Percentiles rank a stretch among this genome's conserved stretches.
Conservation (phyloP, 2,329 filamentous ascomycete species). For the Trichoderma aggressivum region DNA sequence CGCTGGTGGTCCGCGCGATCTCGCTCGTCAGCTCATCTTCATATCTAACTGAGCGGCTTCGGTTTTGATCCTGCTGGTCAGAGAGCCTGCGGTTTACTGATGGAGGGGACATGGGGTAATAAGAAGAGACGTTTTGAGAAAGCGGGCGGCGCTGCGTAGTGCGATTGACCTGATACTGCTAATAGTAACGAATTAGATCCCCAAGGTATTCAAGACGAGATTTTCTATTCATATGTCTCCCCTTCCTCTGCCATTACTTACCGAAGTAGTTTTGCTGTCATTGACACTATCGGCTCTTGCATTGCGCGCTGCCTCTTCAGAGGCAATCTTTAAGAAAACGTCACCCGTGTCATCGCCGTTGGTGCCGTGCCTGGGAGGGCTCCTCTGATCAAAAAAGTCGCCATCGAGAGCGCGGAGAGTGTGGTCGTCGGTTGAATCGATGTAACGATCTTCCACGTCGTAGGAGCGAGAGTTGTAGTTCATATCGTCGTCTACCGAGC, state of each 20-base stretch:
- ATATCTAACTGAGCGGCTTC: conserved; percentile 29
- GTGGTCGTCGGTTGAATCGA: conserved; percentile 47
- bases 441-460: conserved; percentile 42
- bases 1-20: conserved; percentile 40
- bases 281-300: conserved; percentile 33
- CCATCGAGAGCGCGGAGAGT: conserved; percentile 52
- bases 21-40: conserved; percentile 45
- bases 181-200: background rate
- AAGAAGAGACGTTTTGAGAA: conserved; percentile 48
- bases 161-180: conserved; percentile 48
- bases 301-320: conserved; percentile 47
- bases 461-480: conserved; percentile 44
- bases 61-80: conserved; percentile 51
- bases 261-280: conserved; percentile 34
- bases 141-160: conserved; percentile 50
- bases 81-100: conserved; percentile 52
- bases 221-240: too few species aligned
- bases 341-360: conserved; percentile 55
- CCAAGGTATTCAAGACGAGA: background rate
- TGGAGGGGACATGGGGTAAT: conserved; percentile 50
- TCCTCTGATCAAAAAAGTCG: conserved; percentile 21
- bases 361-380: conserved; percentile 31
- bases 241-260: conserved; percentile 15
- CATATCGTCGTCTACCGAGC: conserved; percentile 53
- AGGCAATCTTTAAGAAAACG: conserved; percentile 57